Base-by-base conservation (phyloP, 176 grass and related monocot species). In the Pharus latifolius region DNA sequence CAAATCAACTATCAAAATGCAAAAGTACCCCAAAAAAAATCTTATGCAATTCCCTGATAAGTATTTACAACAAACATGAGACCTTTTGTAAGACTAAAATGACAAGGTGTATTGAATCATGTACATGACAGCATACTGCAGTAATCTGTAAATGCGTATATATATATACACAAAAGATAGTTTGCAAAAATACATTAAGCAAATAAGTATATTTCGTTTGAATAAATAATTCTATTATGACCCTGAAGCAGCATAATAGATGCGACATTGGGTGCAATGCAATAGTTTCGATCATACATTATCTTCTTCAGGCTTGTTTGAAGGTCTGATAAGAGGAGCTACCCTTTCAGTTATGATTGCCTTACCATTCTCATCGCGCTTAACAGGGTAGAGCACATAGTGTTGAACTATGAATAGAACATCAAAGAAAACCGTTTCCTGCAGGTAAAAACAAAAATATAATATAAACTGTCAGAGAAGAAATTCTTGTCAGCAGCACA, bases 371-470 rank as follows among this genome's bases (percentile, higher is more conserved):
- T 53, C 82, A 28, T 92, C 89, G 7, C 70, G 74, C 31, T 70
- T 93, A 27, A 72, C 75, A 53, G 86, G 89, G 72, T 98, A 98
- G 49, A 98, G 35, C 31, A 88, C 94, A 57, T 93, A 98, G 58
- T 93, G 89, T 69, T 98, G 94, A 62, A 93, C 61, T 80, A 98
- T 93, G 65, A 98, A 98, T n/a, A 98, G 6, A 54, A 90, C 19
- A 55, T 98, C 94, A 2, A 98, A 98, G 62, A 98, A 72, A 59
- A 98, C 84, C 7, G 67, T 65, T 78, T 98, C 94, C 94, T 98
- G 80, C 66, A 72, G 13, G 47, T 54, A 83, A 85, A 60, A 53
- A 25, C 26, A 42, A 49, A 38, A 8, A 78, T 50, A 78, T 60
- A 35, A 15, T 55, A 17, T 12, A 49, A 75, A 37, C 10, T 46